A percentile compares a stretch with the other conserved stretches of the same genome.
These are phyloP conservation scores for Sporothrix dimorphospora DNA, from an alignment of 2,329 filamentous ascomycete genomes.

Conservation along the genomic window DNA sequence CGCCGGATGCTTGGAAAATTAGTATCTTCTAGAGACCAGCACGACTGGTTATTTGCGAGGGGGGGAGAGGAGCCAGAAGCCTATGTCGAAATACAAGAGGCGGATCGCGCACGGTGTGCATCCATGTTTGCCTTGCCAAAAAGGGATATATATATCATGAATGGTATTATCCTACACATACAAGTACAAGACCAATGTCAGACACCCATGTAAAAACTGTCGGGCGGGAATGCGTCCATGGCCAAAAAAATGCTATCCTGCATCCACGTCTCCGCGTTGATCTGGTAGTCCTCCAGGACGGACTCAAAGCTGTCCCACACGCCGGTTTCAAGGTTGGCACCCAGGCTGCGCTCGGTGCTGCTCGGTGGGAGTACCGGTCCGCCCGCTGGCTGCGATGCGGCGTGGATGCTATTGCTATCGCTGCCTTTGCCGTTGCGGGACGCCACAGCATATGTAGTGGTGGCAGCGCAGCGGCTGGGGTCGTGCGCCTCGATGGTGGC, in stretches of 20 bases:
- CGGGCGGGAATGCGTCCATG: slow-evolving; percentile 15
- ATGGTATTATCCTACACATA: too few species aligned
- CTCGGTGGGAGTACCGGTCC: not conserved
- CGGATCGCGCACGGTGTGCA: too few species aligned
- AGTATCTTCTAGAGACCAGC: not conserved
- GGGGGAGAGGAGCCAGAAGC: too few species aligned
- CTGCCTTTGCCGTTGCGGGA: not conserved
- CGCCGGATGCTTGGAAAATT: slow-evolving; percentile 7
- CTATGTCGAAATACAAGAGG: too few species aligned
- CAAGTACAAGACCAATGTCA: not conserved
- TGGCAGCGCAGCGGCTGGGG: not conserved
- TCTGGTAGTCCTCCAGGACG: slow-evolving; percentile 25
- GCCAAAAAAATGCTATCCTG: slow-evolving; percentile 27
- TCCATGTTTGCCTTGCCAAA: too few species aligned
- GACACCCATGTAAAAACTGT: not conserved
- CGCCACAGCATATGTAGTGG: not conserved
- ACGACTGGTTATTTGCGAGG: too few species aligned
- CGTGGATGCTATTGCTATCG: not conserved
- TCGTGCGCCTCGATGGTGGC: slow-evolving; percentile 17
- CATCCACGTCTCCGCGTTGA: slow-evolving; percentile 27
- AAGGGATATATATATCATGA: too few species aligned
- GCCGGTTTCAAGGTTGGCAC: not conserved
- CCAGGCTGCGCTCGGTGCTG: not conserved
- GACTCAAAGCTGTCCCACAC: slow-evolving; percentile 27
- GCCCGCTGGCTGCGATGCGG: not conserved